Evolutionary conservation across 2,329 filamentous ascomycete species (phyloP).

Genomic region (Fusarium abutilonis): DNA sequence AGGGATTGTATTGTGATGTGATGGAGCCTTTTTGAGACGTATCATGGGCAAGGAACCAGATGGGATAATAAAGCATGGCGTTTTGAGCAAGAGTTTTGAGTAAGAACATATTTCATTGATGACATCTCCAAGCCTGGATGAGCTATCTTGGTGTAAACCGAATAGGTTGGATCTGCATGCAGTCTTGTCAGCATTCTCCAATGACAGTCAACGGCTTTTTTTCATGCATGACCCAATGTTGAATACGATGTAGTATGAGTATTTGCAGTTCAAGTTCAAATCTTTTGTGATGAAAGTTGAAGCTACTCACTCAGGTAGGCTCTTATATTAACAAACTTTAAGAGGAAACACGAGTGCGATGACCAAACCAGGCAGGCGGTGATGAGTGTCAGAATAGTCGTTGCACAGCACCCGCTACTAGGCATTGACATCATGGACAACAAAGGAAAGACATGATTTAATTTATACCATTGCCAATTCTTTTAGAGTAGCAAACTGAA

Average conservation of each 20-base stretch:
- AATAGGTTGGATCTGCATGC: background rate
- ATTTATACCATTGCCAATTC: conserved; percentile 1
- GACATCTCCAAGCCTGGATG: background rate
- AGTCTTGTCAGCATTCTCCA: background rate
- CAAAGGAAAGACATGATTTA: background rate
- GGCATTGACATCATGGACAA: conserved; percentile 39
- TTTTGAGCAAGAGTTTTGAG: background rate
- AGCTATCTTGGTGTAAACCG: background rate
- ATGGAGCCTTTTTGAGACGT: conserved; percentile 9
- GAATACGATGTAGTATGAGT: background rate
- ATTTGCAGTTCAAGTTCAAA: background rate
- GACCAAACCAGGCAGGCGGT: conserved; percentile 36
- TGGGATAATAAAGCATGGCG: conserved; percentile 14
- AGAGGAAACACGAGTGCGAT: background rate
- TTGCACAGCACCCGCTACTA: conserved; percentile 22
- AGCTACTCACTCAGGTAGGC: background rate
- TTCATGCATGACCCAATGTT: background rate
- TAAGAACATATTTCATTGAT: conserved; percentile 1
- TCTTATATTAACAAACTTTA: too few relatives aligned
- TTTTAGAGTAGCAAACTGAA: background rate
- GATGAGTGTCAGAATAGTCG: conserved; percentile 36
- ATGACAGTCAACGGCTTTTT: background rate
- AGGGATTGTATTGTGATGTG: conserved; percentile 36
- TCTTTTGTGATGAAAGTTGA: background rate
- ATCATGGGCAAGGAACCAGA: conserved; percentile 3